These are phyloP conservation scores for Ceratobasidium sp. DNA, from an alignment of 1,284 basidiomycete genomes.

Conservation along the genomic window DNA sequence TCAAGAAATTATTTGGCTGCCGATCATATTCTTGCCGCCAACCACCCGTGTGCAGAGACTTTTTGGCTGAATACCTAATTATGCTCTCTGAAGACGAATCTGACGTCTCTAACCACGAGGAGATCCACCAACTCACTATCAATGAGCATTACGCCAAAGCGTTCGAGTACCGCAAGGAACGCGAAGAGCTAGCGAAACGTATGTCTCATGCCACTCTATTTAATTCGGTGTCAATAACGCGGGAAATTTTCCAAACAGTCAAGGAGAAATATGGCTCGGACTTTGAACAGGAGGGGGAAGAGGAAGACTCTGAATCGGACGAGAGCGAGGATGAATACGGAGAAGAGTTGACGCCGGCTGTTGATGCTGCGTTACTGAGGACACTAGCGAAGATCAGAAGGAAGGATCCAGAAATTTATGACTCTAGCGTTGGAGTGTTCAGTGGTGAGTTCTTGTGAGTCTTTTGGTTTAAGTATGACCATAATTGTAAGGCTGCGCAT, in stretches of 20 bases:
- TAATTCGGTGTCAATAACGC: not conserved
- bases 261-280: conserved; percentile 90
- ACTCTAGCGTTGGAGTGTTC: conserved; percentile 78
- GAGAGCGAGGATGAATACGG: conserved; percentile 96
- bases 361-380: conserved; percentile 95
- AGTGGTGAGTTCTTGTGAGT: conserved; percentile 66
- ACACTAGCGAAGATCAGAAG: conserved; percentile 89
- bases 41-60: not conserved
- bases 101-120: not conserved
- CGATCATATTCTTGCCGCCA: not conserved
- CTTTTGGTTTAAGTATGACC: conserved; percentile 73
- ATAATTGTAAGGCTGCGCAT: conserved; percentile 48
- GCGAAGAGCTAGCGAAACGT: conserved; percentile 86
- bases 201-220: conserved; percentile 54
- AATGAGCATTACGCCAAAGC: conserved; percentile 88
- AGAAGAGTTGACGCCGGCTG: conserved; percentile 92
- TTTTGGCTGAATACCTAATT: not conserved
- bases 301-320: conserved; percentile 79
- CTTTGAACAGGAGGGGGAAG: conserved; percentile 61
- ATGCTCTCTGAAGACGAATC: conserved; percentile 42
- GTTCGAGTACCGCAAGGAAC: conserved; percentile 82
- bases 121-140: conserved; percentile 68
- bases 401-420: conserved; percentile 88
- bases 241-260: conserved; percentile 63
- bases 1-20: conserved; percentile 11